Evolutionary conservation across 73 alveolate species (phyloP).

Genomic region (Symbiodinium natans): DNA sequence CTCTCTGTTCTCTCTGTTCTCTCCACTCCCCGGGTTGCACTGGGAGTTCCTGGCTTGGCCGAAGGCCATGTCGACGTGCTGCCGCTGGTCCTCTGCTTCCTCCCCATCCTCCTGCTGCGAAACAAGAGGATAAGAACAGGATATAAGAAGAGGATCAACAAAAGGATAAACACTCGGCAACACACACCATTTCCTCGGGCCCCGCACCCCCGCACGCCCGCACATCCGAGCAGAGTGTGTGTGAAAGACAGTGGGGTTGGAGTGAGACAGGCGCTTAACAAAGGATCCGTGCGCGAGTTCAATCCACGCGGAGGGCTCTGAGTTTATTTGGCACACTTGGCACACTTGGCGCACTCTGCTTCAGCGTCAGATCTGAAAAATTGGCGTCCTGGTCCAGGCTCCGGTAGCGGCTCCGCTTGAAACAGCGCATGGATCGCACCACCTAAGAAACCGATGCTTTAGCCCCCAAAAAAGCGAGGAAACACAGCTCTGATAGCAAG

Average conservation of each 20-base stretch:
- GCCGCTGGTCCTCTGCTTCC: slow-evolving; percentile 37
- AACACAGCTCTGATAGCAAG: not conserved
- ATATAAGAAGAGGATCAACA: not conserved
- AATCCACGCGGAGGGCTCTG: too few species aligned
- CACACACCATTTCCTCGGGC: not conserved
- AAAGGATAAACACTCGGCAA: not conserved
- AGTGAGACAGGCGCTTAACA: too few species aligned
- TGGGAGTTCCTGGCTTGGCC: slow-evolving; percentile 11
- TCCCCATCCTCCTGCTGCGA: slow-evolving; percentile 13
- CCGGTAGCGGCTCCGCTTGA: slow-evolving; percentile 74
- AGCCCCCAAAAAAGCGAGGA: not conserved
- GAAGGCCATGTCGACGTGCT: slow-evolving; percentile 33
- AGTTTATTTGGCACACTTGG: too few species aligned
- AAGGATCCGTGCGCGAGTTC: too few species aligned
- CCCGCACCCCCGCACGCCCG: not conserved
- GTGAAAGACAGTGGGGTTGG: too few species aligned
- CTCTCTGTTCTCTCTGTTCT: too few species aligned
- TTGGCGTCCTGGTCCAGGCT: slow-evolving; percentile 79
- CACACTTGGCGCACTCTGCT: too few species aligned
- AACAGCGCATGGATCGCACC: slow-evolving; percentile 58
- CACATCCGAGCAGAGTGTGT: not conserved
- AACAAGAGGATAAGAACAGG: not conserved
- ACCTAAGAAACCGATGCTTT: not conserved
- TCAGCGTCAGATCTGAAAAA: too few species aligned
- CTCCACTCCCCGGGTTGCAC: too few species aligned